Percentiles rank a stretch among this genome's conserved stretches.
These are phyloP conservation scores for Aspergillus baeticus DNA, from an alignment of 495 filamentous ascomycete genomes.

Conservation along the genomic window DNA sequence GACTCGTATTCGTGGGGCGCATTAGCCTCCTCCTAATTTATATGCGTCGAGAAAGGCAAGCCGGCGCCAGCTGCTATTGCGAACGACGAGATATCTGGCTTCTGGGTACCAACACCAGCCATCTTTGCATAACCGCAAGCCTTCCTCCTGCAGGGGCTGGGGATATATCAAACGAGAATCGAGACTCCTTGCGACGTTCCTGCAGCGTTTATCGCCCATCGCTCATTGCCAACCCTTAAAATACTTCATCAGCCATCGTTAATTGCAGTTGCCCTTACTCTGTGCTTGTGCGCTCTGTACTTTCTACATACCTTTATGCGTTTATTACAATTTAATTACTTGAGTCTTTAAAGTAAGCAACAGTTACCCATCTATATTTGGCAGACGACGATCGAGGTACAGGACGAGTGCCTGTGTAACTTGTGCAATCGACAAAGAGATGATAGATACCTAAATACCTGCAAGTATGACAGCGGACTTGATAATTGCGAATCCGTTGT, in stretches of 20 bases:
- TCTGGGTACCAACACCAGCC: not conserved
- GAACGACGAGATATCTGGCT: not conserved
- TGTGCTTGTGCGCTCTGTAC: conserved; percentile 5
- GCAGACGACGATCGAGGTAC: too few relatives aligned
- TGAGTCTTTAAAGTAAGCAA: not conserved
- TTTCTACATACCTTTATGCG: not conserved
- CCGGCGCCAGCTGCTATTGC: not conserved
- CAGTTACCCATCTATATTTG: not conserved
- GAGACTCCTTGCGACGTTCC: conserved; percentile 21
- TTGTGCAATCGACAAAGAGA: not conserved
- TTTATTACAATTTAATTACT: not conserved
- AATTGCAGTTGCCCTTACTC: conserved; percentile 22
- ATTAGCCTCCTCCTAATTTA: not conserved
- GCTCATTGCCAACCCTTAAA: not conserved
- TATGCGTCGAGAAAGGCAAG: conserved; percentile 1
- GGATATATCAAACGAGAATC: not conserved
- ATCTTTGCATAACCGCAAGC: conserved; percentile 4
- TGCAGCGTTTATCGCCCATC: conserved; percentile 12
- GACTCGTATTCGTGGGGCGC: conserved; percentile 14
- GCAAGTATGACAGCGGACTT: not conserved
- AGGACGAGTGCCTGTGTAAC: not conserved
- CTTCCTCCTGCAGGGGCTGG: conserved; percentile 5
- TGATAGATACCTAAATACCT: conserved; percentile 1
- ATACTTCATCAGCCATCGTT: not conserved
- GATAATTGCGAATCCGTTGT: not conserved